Percentiles rank a stretch among this genome's conserved stretches.
phyloP scores from a whole-genome alignment of 75 land plant species.

The Chamaecyparis obtusa region DNA sequence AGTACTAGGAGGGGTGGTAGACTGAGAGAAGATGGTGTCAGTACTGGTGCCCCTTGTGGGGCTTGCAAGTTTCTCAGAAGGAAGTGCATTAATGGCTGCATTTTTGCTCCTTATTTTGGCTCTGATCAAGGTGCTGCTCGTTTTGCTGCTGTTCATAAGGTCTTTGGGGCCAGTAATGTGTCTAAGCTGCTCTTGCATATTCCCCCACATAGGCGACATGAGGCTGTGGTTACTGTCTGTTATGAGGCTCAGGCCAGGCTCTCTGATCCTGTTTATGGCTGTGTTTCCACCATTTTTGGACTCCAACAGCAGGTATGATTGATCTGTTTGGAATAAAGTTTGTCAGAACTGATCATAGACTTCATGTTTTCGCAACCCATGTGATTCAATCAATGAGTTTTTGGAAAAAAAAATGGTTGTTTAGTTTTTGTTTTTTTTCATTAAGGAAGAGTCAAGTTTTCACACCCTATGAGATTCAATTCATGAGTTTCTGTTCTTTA shows the following conservation, averaged over 20 bases:
- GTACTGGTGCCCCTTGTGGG: conserved; percentile 50
- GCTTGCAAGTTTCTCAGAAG: conserved; percentile 77
- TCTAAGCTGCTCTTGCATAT: conserved; percentile 60
- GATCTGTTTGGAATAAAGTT: background rate
- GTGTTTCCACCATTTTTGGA: conserved; percentile 63
- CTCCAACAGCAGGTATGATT: conserved; percentile 59
- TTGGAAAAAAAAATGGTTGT: too few species aligned
- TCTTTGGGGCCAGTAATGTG: conserved; percentile 74
- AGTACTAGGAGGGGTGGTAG: background rate
- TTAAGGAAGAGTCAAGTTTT: too few species aligned
- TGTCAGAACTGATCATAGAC: too few species aligned
- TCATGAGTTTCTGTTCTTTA: too few species aligned
- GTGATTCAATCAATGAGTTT: too few species aligned
- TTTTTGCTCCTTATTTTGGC: conserved; percentile 74
- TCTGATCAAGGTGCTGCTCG: conserved; percentile 66
- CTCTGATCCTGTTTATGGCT: conserved; percentile 73
- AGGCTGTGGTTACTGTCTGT: conserved; percentile 65
- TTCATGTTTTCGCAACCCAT: too few species aligned
- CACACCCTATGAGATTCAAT: too few species aligned
- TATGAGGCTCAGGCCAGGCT: conserved; percentile 79
- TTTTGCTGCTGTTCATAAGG: conserved; percentile 64
- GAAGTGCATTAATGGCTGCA: conserved; percentile 63
- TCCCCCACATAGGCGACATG: conserved; percentile 46
- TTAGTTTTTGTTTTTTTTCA: too few species aligned
- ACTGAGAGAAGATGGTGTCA: background rate